Conservation (phyloP, 495 filamentous ascomycete genomes). For the Glonium stellatum region DNA sequence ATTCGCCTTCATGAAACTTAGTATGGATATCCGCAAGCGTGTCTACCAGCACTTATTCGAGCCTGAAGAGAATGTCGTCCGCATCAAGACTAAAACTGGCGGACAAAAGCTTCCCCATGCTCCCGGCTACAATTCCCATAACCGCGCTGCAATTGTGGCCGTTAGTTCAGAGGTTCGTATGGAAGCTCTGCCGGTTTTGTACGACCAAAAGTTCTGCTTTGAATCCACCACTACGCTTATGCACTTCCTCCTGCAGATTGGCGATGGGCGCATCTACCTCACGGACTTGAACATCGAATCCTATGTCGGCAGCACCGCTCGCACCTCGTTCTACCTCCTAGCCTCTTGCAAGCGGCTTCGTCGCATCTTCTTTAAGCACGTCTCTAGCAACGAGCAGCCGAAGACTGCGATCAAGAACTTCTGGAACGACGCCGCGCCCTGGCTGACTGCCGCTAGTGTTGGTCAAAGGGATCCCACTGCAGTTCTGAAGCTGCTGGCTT, state of each 20-base stretch:
- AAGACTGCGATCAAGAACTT: conserved; percentile 14
- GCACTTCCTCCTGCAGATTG: conserved; percentile 14
- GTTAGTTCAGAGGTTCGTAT: conserved; percentile 4
- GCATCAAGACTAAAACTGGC: conserved; percentile 4
- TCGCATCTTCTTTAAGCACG: conserved; percentile 8
- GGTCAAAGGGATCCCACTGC: not conserved
- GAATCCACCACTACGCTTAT: conserved; percentile 6
- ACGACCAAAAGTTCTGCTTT: conserved; percentile 11
- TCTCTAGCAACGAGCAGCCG: conserved; percentile 10
- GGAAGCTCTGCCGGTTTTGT: conserved; percentile 13
- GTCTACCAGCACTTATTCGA: conserved; percentile 5
- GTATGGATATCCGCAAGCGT: not conserved
- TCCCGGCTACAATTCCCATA: conserved; percentile 3
- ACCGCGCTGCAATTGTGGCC: conserved; percentile 7
- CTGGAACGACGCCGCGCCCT: conserved; percentile 10
- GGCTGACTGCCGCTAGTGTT: conserved; percentile 4
- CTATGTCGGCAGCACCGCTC: conserved; percentile 5
- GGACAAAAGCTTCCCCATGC: conserved; percentile 6
- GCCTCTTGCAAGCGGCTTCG: not conserved
- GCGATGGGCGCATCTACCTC: not conserved
- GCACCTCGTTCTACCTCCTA: conserved; percentile 10
- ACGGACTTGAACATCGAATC: conserved; percentile 2
- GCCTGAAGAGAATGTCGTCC: conserved; percentile 3
- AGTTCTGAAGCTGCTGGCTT: conserved; percentile 5
- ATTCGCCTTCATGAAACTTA: conserved; percentile 10